phyloP scores from a whole-genome alignment of 2,329 filamentous ascomycete species.

The Ceratocystis colombiana region DNA sequence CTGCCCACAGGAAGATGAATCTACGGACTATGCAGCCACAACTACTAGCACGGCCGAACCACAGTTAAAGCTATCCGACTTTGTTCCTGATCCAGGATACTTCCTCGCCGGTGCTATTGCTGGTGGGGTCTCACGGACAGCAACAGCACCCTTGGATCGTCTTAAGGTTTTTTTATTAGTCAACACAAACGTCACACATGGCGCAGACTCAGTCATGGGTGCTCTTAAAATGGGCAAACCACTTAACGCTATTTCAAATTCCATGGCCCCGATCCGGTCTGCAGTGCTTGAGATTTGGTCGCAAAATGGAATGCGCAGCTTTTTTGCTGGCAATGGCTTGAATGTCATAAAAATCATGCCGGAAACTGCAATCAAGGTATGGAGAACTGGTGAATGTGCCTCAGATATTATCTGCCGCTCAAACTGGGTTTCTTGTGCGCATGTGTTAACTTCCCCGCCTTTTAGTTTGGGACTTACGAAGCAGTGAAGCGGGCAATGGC shows the following conservation, averaged over 20 bases:
- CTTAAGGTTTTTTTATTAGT: slow-evolving; percentile 96
- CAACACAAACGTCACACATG: slow-evolving; percentile 50
- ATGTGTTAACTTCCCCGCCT: background rate
- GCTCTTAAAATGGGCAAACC: slow-evolving; percentile 63
- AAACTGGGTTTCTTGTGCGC: background rate
- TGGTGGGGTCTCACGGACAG: slow-evolving; percentile 87
- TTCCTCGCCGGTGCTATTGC: slow-evolving; percentile 92
- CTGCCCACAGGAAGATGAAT: background rate
- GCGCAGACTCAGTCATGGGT: slow-evolving; percentile 46
- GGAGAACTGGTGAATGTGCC: background rate
- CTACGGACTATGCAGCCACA: slow-evolving; percentile 11
- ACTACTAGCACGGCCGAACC: slow-evolving; percentile 18
- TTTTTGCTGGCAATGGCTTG: slow-evolving; percentile 70
- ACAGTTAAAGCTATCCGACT: slow-evolving; percentile 47
- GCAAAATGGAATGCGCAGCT: slow-evolving; percentile 19
- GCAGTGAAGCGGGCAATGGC: slow-evolving; percentile 82
- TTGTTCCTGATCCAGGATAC: slow-evolving; percentile 87
- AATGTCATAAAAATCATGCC: slow-evolving; percentile 98
- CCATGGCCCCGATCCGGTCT: slow-evolving; percentile 68
- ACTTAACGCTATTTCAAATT: slow-evolving; percentile 53
- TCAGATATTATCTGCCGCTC: too few species aligned
- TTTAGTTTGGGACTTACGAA: slow-evolving; percentile 83
- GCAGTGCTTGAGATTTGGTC: slow-evolving; percentile 29
- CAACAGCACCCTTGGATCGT: slow-evolving; percentile 90
- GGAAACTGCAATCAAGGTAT: slow-evolving; percentile 81